Conservation (phyloP, 176 grass and related monocot genomes). For the Cenchrus americanus region DNA sequence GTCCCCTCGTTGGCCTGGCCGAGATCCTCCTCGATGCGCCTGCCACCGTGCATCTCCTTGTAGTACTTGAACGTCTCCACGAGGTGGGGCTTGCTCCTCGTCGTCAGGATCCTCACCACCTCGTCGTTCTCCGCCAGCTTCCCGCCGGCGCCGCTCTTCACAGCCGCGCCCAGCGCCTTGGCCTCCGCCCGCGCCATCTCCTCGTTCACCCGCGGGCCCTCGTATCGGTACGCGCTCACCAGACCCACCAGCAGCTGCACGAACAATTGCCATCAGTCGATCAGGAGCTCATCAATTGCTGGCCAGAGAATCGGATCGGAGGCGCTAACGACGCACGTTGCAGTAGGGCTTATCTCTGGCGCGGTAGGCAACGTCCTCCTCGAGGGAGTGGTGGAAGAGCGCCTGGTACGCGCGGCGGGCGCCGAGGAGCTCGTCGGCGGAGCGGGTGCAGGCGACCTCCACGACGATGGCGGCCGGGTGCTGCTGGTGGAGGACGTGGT, state of each 20-base stretch:
- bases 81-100: constrained; percentile 84
- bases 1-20: constrained; percentile 3
- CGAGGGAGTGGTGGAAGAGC: constrained; percentile 87
- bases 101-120: constrained; percentile 77
- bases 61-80: constrained; percentile 71
- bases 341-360: constrained; percentile 70
- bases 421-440: constrained; percentile 85
- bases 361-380: constrained; percentile 87
- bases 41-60: constrained; percentile 55
- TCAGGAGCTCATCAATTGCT: not conserved
- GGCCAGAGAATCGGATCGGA: not conserved
- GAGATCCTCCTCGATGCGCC: constrained; percentile 56
- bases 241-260: constrained; percentile 77
- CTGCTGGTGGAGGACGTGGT: constrained; percentile 73
- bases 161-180: constrained; percentile 58
- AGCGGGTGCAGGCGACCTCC: constrained; percentile 78
- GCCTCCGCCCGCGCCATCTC: constrained; percentile 72
- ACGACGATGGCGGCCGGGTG: constrained; percentile 65
- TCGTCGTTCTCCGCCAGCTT: constrained; percentile 66
- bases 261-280: not conserved
- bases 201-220: constrained; percentile 59
- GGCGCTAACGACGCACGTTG: constrained; percentile 40
- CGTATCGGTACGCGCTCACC: constrained; percentile 89
- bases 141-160: constrained; percentile 45
- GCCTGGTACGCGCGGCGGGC: constrained; percentile 76